A percentile compares a stretch with the other conserved stretches of the same genome.
phyloP scores from a whole-genome alignment of 176 grass and related monocot species.

The Juncus inflexus region DNA sequence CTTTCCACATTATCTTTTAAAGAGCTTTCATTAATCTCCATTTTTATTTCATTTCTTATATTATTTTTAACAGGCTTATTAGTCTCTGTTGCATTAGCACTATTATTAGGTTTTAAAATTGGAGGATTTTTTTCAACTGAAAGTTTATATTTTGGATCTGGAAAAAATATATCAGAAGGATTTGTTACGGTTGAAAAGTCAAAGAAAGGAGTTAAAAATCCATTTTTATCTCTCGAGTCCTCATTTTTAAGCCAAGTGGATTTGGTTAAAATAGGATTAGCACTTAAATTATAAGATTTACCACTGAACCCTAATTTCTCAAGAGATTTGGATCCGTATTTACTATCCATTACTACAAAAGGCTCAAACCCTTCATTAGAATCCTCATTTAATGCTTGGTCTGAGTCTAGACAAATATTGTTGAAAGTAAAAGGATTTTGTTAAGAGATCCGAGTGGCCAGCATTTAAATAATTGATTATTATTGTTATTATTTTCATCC shows the following conservation, averaged over 20 bases:
- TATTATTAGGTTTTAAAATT: conserved; percentile 29
- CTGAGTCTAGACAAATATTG: conserved; percentile 19
- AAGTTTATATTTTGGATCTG: conserved; percentile 13
- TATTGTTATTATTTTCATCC: conserved; percentile 36
- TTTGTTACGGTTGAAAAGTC: conserved; percentile 67
- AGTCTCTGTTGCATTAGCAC: conserved; percentile 26
- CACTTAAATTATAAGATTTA: conserved; percentile 54
- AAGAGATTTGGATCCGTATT: conserved; percentile 27
- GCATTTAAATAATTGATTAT: conserved; percentile 40
- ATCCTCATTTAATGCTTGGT: conserved; percentile 38
- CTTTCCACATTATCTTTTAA: conserved; percentile 15
- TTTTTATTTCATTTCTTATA: conserved; percentile 27
- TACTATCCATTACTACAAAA: conserved; percentile 18
- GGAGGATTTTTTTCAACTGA: conserved; percentile 29
- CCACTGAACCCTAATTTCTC: conserved; percentile 35
- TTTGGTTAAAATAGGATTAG: conserved; percentile 68
- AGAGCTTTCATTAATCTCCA: conserved; percentile 22
- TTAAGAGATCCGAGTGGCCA: conserved; percentile 46
- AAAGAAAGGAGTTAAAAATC: conserved; percentile 41
- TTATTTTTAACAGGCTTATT: conserved; percentile 38
- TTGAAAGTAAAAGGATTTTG: conserved; percentile 37
- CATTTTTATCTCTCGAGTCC: conserved; percentile 28
- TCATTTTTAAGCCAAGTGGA: conserved; percentile 26
- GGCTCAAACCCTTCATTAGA: conserved; percentile 30
- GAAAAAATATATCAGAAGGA: conserved; percentile 59